Evolutionary conservation across 2,329 filamentous ascomycete species (phyloP).

Genomic region (Coccinonectria pachysandricola): DNA sequence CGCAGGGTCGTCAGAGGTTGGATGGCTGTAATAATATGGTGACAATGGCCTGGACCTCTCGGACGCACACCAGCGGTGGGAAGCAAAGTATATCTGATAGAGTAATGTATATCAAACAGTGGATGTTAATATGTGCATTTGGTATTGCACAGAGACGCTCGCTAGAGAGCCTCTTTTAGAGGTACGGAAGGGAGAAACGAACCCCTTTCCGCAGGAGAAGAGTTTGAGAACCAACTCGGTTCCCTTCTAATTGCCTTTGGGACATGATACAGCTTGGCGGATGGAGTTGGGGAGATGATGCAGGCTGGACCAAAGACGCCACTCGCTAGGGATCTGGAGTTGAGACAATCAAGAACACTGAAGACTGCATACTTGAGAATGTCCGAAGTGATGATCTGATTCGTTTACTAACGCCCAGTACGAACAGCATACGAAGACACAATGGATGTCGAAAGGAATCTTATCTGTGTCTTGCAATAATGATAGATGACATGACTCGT

Average conservation of each 20-base stretch:
- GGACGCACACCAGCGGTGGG: constrained; percentile 22
- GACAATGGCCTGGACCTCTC: constrained; percentile 6
- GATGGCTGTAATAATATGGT: constrained; percentile 18
- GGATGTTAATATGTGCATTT: constrained; percentile 27
- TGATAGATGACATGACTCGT: too few species aligned
- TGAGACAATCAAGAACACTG: constrained; percentile 16
- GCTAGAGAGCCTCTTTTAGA: constrained; percentile 19
- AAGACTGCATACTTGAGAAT: constrained; percentile 5
- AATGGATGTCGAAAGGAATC: too few species aligned
- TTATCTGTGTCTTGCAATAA: too few species aligned
- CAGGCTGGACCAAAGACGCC: constrained; percentile 25
- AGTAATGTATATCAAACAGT: constrained; percentile 30
- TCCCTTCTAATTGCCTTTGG: constrained; percentile 10
- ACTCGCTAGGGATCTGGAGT: constrained; percentile 28
- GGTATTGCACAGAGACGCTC: constrained; percentile 24
- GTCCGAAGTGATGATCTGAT: neutral
- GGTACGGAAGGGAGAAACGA: constrained; percentile 7
- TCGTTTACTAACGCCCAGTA: neutral
- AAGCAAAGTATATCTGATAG: constrained; percentile 22
- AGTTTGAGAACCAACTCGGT: constrained; percentile 7
- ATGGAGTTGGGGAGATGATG: constrained; percentile 9
- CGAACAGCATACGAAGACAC: too few species aligned
- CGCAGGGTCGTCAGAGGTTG: constrained; percentile 18
- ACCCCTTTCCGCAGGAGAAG: constrained; percentile 12
- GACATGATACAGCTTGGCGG: constrained; percentile 12